phyloP scores from a whole-genome alignment of 2,329 filamentous ascomycete genomes.

The Myriosclerotinia curreyana region DNA sequence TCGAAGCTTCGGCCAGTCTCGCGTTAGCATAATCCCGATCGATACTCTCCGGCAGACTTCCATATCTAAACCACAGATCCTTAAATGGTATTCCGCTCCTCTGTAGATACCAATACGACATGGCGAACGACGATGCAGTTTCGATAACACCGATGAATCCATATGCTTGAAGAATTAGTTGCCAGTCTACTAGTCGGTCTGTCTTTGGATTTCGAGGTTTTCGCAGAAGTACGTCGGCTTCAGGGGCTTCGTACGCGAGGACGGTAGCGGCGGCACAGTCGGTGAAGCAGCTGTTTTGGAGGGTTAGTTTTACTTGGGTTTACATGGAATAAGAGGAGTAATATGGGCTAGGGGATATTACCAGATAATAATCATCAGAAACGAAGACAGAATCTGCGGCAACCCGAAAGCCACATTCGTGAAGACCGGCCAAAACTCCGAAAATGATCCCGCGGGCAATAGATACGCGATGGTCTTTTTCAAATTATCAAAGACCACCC shows the following conservation, averaged over 20 bases:
- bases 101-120: conserved; percentile 63
- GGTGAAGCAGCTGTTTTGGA: conserved; percentile 56
- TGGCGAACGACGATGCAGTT: conserved; percentile 56
- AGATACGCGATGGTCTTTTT: conserved; percentile 65
- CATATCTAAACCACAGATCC: conserved; percentile 64
- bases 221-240: conserved; percentile 68
- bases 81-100: conserved; percentile 61
- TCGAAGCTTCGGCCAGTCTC: conserved; percentile 38
- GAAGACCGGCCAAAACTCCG: conserved; percentile 57
- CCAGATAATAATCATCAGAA: conserved; percentile 48
- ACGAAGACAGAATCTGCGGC: conserved; percentile 56
- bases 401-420: conserved; percentile 58
- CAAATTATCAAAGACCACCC: conserved; percentile 76
- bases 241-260: conserved; percentile 71
- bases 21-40: conserved; percentile 52
- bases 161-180: conserved; percentile 69
- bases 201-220: conserved; percentile 65
- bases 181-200: conserved; percentile 69
- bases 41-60: conserved; percentile 44
- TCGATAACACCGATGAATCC: conserved; percentile 63
- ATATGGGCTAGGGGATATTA: neutral
- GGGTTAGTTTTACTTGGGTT: neutral
- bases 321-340: neutral
- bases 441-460: conserved; percentile 58
- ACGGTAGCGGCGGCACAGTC: conserved; percentile 70